phyloP scores from a whole-genome alignment of 768 basidiomycete species.

The Pluteus cervinus region DNA sequence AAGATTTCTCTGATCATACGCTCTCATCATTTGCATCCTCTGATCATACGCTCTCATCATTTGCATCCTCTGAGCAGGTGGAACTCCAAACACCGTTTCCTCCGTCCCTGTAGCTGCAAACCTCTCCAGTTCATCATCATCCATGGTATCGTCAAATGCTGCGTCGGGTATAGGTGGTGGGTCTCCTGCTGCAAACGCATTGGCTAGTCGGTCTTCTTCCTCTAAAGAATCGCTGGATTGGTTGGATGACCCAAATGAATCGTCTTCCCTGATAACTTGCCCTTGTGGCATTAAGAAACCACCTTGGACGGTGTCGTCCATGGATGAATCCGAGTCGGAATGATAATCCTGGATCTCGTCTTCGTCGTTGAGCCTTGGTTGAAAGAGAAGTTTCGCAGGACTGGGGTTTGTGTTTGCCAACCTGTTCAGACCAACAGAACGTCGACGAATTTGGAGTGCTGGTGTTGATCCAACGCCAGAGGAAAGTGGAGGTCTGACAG shows the following conservation, averaged over 20 bases:
- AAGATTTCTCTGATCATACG: slow-evolving; percentile 11
- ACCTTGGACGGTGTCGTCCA: slow-evolving; percentile 55
- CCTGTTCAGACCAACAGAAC: no score
- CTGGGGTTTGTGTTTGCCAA: no score
- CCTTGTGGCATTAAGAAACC: slow-evolving; percentile 61
- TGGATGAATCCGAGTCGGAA: slow-evolving; percentile 51
- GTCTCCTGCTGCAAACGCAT: no score
- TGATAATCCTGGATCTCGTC: slow-evolving; percentile 11
- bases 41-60: slow-evolving; percentile 22
- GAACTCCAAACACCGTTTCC: slow-evolving; percentile 71
- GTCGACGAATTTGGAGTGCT: no score
- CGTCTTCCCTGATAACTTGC: slow-evolving; percentile 34
- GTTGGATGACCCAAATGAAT: slow-evolving; percentile 47
- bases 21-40: no score
- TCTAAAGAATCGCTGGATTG: slow-evolving; percentile 56
- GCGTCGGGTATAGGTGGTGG: slow-evolving; percentile 55
- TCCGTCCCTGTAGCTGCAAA: no score
- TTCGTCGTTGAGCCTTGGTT: no score
- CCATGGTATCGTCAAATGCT: slow-evolving; percentile 47
- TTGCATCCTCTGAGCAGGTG: slow-evolving; percentile 45
- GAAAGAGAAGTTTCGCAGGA: no score
- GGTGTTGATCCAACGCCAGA: background rate
- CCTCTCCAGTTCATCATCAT: slow-evolving; percentile 41
- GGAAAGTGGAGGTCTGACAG: no score
- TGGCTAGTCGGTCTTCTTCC: slow-evolving; percentile 28